Percentiles rank a stretch among this genome's conserved stretches.
Conservation (phyloP, 1,284 basidiomycete species). For the Cryptococcus sp. region DNA sequence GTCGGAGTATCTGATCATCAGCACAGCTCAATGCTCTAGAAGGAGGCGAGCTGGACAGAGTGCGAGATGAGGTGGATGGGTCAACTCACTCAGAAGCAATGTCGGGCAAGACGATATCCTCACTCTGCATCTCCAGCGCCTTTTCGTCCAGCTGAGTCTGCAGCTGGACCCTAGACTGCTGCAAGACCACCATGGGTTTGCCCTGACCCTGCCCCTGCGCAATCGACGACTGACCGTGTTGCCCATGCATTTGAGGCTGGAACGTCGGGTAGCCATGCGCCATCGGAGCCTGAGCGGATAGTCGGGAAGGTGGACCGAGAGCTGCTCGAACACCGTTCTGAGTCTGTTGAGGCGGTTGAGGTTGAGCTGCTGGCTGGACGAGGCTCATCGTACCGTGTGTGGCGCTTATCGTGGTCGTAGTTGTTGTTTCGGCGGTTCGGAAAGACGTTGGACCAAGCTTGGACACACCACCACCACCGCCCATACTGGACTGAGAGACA, state of each 20-base stretch:
- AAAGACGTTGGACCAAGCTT: slow-evolving; percentile 24
- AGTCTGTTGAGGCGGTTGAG: no score
- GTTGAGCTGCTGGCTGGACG: not conserved
- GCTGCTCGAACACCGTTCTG: no score
- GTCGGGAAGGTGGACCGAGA: slow-evolving; percentile 38
- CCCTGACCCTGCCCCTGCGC: slow-evolving; percentile 32
- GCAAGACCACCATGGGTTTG: slow-evolving; percentile 48
- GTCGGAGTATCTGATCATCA: slow-evolving; percentile 63
- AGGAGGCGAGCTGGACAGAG: no score
- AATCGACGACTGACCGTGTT: not conserved
- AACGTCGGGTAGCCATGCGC: not conserved
- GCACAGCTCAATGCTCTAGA: not conserved
- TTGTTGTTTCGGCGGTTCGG: slow-evolving; percentile 11
- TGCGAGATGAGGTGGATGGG: not conserved
- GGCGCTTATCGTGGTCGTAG: slow-evolving; percentile 20
- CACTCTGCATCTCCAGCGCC: slow-evolving; percentile 50
- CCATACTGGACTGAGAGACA: no score
- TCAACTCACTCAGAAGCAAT: slow-evolving; percentile 72
- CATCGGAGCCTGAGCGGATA: slow-evolving; percentile 41
- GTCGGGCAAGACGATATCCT: slow-evolving; percentile 77
- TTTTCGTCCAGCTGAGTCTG: slow-evolving; percentile 50
- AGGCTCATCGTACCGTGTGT: slow-evolving; percentile 2
- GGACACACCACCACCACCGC: no score
- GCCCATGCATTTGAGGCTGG: not conserved
- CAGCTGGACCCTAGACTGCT: slow-evolving; percentile 40